phyloP scores from a whole-genome alignment of 1,284 basidiomycete species.

The Earliella scabrosa region DNA sequence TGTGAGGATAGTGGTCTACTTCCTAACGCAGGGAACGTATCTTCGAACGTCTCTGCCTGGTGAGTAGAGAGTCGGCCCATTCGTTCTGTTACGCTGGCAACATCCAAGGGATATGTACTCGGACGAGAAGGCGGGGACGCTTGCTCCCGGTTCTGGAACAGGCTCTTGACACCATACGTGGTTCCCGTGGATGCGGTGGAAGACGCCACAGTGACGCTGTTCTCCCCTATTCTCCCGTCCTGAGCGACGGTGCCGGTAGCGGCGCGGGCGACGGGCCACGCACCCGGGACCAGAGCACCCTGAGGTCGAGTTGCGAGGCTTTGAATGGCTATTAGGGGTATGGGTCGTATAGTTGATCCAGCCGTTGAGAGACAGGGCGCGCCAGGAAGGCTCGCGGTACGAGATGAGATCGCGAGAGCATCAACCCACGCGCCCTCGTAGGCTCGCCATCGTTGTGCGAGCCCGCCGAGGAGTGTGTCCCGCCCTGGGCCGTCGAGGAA shows the following conservation, averaged over 20 bases:
- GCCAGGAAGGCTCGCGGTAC: background rate
- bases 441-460: constrained; percentile 19
- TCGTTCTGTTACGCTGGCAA: background rate
- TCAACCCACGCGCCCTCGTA: constrained; percentile 1
- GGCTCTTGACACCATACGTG: background rate
- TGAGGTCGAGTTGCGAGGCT: background rate
- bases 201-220: background rate
- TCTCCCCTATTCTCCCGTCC: too few species aligned
- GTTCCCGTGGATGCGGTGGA: background rate
- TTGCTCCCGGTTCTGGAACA: too few species aligned
- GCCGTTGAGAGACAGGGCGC: background rate
- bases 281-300: too few species aligned
- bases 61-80: background rate
- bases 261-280: too few species aligned
- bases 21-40: constrained; percentile 1
- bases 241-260: too few species aligned
- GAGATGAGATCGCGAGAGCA: background rate
- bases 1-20: background rate
- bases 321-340: background rate
- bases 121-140: background rate
- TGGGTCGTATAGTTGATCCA: background rate
- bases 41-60: background rate
- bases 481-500: constrained; percentile 22
- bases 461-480: constrained; percentile 15
- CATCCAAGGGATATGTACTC: background rate